phyloP scores from a whole-genome alignment of 306 rosid genomes.

The Quercus engelmannii region DNA sequence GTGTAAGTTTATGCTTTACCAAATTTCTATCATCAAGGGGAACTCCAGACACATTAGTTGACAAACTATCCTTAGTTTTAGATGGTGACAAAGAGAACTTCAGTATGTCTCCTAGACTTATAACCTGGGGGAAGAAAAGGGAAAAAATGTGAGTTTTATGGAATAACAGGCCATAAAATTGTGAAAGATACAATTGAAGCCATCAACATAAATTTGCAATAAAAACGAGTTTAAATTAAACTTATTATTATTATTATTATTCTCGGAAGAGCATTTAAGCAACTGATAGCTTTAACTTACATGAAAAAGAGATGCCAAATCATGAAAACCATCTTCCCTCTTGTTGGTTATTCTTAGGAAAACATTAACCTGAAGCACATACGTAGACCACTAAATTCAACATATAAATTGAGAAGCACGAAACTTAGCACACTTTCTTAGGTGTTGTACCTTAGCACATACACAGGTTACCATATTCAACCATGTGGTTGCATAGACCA shows the following conservation, averaged over 20 bases:
- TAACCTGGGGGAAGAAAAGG: conserved; percentile 43
- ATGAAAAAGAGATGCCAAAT: conserved; percentile 94
- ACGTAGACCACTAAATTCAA: conserved; percentile 2
- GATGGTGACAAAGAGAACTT: conserved; percentile 93
- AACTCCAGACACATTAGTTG: conserved; percentile 87
- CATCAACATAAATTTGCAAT: not conserved
- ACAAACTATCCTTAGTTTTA: conserved; percentile 60
- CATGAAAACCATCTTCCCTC: conserved; percentile 97
- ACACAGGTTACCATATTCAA: too few species aligned
- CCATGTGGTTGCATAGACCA: too few species aligned
- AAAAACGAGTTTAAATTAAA: not conserved
- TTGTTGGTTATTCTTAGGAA: conserved; percentile 88
- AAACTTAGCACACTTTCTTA: too few species aligned
- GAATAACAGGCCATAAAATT: too few species aligned
- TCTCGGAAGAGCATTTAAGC: conserved; percentile 3
- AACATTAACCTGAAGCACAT: conserved; percentile 59
- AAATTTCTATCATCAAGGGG: conserved; percentile 89
- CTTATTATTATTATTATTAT: not conserved
- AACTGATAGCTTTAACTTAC: conserved; percentile 45
- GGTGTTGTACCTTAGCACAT: too few species aligned
- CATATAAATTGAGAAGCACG: not conserved
- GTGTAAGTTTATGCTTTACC: conserved; percentile 38
- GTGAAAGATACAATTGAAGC: not conserved
- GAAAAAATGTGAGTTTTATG: too few species aligned
- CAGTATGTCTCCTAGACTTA: conserved; percentile 87